Evolutionary conservation across 148 eudicot species (phyloP), one percentile per base, ranked within the genome.

Genomic region (Spergularia bocconei): DNA sequence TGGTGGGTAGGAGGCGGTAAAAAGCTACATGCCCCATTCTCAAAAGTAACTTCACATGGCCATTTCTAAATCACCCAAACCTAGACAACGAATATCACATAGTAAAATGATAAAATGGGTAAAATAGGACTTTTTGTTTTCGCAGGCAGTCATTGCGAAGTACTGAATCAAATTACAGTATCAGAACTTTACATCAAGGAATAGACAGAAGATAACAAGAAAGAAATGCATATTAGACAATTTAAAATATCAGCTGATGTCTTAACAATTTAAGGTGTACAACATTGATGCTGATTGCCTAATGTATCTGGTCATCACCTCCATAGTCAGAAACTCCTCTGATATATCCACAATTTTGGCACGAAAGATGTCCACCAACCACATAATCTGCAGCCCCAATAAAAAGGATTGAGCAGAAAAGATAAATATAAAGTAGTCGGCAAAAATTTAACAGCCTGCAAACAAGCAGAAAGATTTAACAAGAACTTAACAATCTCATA

Each of bases 341-440:
- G 91, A 84, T 72, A 86, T 86, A 73, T 88, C 91, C 60, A 88
- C 89, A 75, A 84, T 86, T 85, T 68, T 88, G 56, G 91, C 91
- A 79, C 91, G 84, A 56, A 88, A 86, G 75, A 88, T 83, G 82
- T 85, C 91, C 76, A 84, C 91, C 85, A 88, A 72, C 91, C 91
- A 82, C 87, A 82, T 86, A 71, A 88, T 79, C 89, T 88, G 85
- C 78, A 83, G 56, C 41, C n/a, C 55, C 19, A 23, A 56, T 56
- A 68, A 69, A 29, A 63, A 11, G 61, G 61, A 41, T 10, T 11
- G 33, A 17, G 11, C 41, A 48, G 17, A 71, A 67, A 33, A 77
- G 54, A 51, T 14, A 20, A 14, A 23, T 2, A 69, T 14, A 29
- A 63, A 47, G 36, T 23, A 16, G 11, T 55, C 41, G 0, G 36